Evolutionary conservation across 1,284 basidiomycete species (phyloP).

Genomic region (Austropuccinia psidii): DNA sequence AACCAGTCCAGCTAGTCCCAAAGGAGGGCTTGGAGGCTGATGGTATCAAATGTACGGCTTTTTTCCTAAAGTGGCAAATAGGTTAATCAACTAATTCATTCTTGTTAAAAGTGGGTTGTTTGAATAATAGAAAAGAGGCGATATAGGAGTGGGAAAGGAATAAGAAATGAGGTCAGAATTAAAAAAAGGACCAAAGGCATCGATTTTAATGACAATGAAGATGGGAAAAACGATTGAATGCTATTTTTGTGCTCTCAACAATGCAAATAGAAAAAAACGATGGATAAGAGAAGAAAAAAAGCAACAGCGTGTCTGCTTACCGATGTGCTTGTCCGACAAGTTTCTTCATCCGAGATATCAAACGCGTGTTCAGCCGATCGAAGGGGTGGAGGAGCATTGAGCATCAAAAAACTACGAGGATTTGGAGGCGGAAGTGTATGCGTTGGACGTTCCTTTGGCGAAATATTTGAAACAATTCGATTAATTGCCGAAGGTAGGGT

Average conservation of each 20-base stretch:
- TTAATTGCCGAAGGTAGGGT: conserved; percentile 19
- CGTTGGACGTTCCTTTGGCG: conserved; percentile 61
- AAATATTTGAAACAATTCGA: conserved; percentile 31
- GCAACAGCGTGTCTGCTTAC: conserved; percentile 36
- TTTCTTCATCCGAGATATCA: conserved; percentile 68
- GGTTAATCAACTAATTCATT: conserved; percentile 60
- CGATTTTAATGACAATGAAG: neutral
- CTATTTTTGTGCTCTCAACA: neutral
- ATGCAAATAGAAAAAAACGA: neutral
- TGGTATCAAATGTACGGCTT: conserved; percentile 93
- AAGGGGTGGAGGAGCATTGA: conserved; percentile 76
- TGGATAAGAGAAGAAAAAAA: neutral
- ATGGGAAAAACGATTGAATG: neutral
- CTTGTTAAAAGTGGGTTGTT: neutral
- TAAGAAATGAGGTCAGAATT: conserved; percentile 18
- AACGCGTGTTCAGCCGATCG: conserved; percentile 54
- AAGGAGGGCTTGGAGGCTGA: conserved; percentile 67
- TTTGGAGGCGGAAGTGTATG: conserved; percentile 69
- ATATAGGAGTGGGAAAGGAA: too few relatives aligned
- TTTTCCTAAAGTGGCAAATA: conserved; percentile 86
- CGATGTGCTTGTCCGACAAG: conserved; percentile 57
- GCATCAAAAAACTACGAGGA: conserved; percentile 62
- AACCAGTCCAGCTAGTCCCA: conserved; percentile 64
- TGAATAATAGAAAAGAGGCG: too few relatives aligned
- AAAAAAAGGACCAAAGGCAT: too few relatives aligned